These are phyloP conservation scores for Verticillium isaacii DNA, from an alignment of 2,329 filamentous ascomycete species.

Conservation along the genomic window DNA sequence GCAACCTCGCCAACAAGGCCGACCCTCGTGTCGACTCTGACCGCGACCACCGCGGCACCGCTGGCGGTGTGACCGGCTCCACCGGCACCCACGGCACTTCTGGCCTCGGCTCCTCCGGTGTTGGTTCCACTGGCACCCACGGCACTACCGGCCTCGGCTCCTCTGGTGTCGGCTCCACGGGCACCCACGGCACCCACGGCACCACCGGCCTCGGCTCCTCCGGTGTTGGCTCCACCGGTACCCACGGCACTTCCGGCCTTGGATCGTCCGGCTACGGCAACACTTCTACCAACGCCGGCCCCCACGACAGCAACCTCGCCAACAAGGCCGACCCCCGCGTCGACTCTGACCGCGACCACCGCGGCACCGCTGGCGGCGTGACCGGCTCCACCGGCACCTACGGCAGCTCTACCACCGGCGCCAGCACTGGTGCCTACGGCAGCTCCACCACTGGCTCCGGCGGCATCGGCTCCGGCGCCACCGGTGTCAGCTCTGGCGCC, in stretches of 20 bases:
- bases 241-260: slow-evolving; percentile 30
- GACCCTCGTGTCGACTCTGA: slow-evolving; percentile 46
- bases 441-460: not conserved
- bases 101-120: slow-evolving; percentile 3
- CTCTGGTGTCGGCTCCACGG: slow-evolving; percentile 6
- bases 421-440: slow-evolving; percentile 12
- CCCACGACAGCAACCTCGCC: slow-evolving; percentile 38
- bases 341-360: slow-evolving; percentile 45
- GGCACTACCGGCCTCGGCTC: slow-evolving; percentile 3
- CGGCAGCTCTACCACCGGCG: slow-evolving; percentile 9
- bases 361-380: slow-evolving; percentile 21
- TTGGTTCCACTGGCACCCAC: not conserved
- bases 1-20: slow-evolving; percentile 35
- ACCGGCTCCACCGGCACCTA: slow-evolving; percentile 14
- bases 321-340: slow-evolving; percentile 52
- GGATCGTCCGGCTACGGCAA: slow-evolving; percentile 4
- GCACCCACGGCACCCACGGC: slow-evolving; percentile 29
- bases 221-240: slow-evolving; percentile 4
- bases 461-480: not conserved
- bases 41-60: slow-evolving; percentile 22
- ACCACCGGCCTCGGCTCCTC: slow-evolving; percentile 26
- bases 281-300: slow-evolving; percentile 25
- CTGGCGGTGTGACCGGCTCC: slow-evolving; percentile 6
- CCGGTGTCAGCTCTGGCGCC: slow-evolving; percentile 1
- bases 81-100: slow-evolving; percentile 17